Percentiles rank a stretch among this genome's conserved stretches.
These are phyloP conservation scores for Globisporangium splendens DNA, from an alignment of 352 stramenopile species.

Conservation along the genomic window DNA sequence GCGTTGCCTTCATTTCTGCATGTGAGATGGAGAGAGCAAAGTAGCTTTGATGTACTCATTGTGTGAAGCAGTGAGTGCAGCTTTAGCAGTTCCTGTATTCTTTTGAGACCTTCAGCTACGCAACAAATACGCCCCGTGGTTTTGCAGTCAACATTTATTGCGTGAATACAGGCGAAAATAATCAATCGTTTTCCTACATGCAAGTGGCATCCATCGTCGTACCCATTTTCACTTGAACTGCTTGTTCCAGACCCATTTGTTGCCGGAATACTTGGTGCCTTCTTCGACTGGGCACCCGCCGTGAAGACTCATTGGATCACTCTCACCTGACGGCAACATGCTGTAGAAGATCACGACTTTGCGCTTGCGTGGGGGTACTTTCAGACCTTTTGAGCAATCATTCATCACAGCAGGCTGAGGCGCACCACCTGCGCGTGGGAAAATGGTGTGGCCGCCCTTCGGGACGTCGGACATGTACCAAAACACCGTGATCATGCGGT, in stretches of 20 bases:
- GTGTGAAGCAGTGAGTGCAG: no score
- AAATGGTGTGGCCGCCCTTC: slow-evolving; percentile 69
- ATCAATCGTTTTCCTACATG: no score
- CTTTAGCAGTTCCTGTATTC: no score
- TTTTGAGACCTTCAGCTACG: no score
- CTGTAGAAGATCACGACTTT: slow-evolving; percentile 86
- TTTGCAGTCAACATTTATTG: no score
- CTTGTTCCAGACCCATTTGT: slow-evolving; percentile 88
- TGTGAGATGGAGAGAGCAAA: no score
- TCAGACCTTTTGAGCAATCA: slow-evolving; percentile 59
- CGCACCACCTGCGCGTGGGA: slow-evolving; percentile 47
- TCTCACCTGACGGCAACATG: slow-evolving; percentile 63
- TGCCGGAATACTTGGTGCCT: slow-evolving; percentile 72
- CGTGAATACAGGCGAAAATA: no score
- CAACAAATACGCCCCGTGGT: no score
- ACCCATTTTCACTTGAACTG: slow-evolving; percentile 11
- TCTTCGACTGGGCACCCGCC: slow-evolving; percentile 71
- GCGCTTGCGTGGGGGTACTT: slow-evolving; percentile 60
- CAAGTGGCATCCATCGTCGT: no score
- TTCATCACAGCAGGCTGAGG: slow-evolving; percentile 45
- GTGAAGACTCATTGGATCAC: slow-evolving; percentile 62
- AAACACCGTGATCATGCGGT: slow-evolving; percentile 85
- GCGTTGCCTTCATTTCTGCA: no score
- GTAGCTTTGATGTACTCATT: no score
- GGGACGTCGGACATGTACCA: slow-evolving; percentile 86